Conservation (phyloP, 208 protist genomes). For the Acanthamoeba triangularis region DNA sequence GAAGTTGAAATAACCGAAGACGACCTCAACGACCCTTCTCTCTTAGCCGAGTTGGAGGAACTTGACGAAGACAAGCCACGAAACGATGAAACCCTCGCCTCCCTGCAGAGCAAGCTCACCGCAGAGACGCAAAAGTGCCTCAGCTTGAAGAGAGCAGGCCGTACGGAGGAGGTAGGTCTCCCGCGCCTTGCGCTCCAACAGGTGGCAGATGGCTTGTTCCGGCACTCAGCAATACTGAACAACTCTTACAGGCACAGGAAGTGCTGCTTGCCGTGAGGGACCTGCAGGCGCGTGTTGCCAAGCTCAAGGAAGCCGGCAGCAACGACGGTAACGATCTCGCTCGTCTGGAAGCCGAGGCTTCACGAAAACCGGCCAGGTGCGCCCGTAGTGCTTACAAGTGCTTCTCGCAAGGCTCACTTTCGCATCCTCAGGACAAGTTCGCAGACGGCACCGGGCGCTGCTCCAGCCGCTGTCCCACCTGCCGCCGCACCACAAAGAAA, state of each 20-base stretch:
- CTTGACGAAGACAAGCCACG: not conserved
- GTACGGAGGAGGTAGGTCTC: not conserved
- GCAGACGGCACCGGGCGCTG: not conserved
- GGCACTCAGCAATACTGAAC: not conserved
- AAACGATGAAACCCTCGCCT: not conserved
- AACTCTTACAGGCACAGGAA: not conserved
- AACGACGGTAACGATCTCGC: not conserved
- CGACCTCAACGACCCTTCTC: conserved; percentile 36
- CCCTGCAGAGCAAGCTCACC: not conserved
- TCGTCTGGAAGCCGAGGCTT: not conserved
- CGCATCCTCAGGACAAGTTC: not conserved
- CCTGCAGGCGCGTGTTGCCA: not conserved
- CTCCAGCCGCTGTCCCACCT: not conserved
- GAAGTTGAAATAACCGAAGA: conserved; percentile 71
- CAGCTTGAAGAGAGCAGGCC: conserved; percentile 16
- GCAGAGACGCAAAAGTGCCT: conserved; percentile 41
- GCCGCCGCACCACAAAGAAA: not conserved
- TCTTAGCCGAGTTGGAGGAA: conserved; percentile 45
- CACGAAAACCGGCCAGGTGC: not conserved
- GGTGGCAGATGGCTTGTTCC: not conserved
- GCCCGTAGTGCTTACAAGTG: not conserved
- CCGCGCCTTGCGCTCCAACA: not conserved
- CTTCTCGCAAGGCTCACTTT: not conserved
- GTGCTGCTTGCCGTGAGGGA: not conserved
- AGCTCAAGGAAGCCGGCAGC: not conserved